Evolutionary conservation across 2,329 filamentous ascomycete species (phyloP).

Genomic region (Sarocladium kiliense): DNA sequence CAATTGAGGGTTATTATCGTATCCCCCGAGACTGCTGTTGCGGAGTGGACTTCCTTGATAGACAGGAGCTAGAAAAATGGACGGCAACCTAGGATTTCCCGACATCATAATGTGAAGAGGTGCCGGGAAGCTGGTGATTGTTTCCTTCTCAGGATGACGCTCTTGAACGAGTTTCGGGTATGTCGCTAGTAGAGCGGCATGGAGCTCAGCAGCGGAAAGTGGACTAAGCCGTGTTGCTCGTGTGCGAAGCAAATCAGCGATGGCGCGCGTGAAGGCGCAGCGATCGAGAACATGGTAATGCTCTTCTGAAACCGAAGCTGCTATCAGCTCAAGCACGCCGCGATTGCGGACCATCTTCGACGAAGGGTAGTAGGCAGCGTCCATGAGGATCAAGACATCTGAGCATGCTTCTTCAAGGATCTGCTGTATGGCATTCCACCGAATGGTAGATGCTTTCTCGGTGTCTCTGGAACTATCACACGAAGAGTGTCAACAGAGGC

Average conservation of each 20-base stretch:
- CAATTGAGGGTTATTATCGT: conserved; percentile 41
- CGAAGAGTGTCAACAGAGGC: neutral
- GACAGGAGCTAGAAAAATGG: conserved; percentile 50
- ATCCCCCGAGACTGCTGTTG: conserved; percentile 23
- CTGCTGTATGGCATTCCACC: conserved; percentile 53
- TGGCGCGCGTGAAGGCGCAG: conserved; percentile 45
- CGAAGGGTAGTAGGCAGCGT: conserved; percentile 52
- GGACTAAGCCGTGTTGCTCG: conserved; percentile 39
- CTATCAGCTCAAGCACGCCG: conserved; percentile 52
- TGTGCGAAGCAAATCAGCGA: conserved; percentile 44
- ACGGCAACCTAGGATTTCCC: conserved; percentile 47
- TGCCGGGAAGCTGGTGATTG: conserved; percentile 43
- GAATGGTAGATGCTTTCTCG: conserved; percentile 40
- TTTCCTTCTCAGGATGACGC: conserved; percentile 38
- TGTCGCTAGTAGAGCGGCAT: conserved; percentile 45
- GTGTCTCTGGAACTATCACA: conserved; percentile 39
- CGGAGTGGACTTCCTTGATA: conserved; percentile 34
- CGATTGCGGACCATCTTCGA: conserved; percentile 45
- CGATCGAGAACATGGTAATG: conserved; percentile 42
- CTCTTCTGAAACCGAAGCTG: conserved; percentile 49
- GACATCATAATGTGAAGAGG: conserved; percentile 53
- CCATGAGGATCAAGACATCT: conserved; percentile 54
- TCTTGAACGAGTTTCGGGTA: conserved; percentile 50
- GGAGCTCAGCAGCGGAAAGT: conserved; percentile 48
- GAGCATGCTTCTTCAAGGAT: conserved; percentile 50